A percentile compares a stretch with the other conserved stretches of the same genome.
Evolutionary conservation across 352 stramenopile genomes (phyloP).

Genomic region (Elongisporangium anandrum): DNA sequence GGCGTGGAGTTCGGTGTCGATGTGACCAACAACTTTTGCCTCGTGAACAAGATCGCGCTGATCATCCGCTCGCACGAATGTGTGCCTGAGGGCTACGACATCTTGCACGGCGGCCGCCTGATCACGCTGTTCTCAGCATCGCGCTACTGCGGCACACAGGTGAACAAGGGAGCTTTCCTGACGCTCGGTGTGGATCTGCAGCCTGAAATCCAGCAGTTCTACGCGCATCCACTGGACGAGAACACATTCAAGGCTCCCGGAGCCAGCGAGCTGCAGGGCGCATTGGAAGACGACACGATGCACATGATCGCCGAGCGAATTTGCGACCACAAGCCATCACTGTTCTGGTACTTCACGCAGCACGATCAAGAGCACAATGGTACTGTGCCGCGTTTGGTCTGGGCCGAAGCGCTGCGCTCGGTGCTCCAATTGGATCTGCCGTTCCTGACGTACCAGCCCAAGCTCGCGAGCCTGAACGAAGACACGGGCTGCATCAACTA

Average conservation of each 20-base stretch:
- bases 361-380: conserved; percentile 89
- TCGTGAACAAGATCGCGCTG: conserved; percentile 90
- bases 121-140: conserved; percentile 93
- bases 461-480: conserved; percentile 84
- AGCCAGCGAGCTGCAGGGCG: conserved; percentile 70
- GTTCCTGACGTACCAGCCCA: conserved; percentile 87
- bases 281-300: conserved; percentile 86
- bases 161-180: conserved; percentile 92
- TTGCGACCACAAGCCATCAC: conserved; percentile 87
- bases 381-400: conserved; percentile 80
- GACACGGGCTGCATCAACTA: conserved; percentile 88
- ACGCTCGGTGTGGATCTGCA: conserved; percentile 88
- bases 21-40: conserved; percentile 92
- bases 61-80: conserved; percentile 94
- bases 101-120: conserved; percentile 81
- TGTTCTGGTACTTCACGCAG: conserved; percentile 94
- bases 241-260: conserved; percentile 64
- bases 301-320: conserved; percentile 93
- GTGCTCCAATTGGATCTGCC: conserved; percentile 91
- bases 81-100: conserved; percentile 89
- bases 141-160: conserved; percentile 90
- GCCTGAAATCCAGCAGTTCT: conserved; percentile 94
- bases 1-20: conserved; percentile 92
- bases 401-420: conserved; percentile 87
- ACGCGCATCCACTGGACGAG: conserved; percentile 84